Base-by-base conservation (phyloP, 2,329 filamentous ascomycete genomes). In the Mollisia scopiformis region DNA sequence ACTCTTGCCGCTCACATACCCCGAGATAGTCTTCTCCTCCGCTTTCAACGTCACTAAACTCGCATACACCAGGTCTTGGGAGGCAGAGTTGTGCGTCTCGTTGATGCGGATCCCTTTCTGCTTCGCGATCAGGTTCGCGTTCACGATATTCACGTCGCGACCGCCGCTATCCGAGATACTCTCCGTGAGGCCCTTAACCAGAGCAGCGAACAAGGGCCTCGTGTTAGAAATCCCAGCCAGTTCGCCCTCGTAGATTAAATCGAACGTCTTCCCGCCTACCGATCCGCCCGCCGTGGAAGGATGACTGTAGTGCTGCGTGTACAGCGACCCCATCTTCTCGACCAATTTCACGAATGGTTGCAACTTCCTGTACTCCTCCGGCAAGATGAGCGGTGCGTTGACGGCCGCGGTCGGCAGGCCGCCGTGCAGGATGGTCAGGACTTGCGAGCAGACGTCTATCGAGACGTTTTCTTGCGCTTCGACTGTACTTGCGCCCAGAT, bases 401-500 rank as follows among this genome's bases (percentile, higher is more conserved):
- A 94, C 91, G 5, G 91, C 90, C 21, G 84, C 86, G 1, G 89
- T 90, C 0, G 91, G 91, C 1, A 93, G 80, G 0, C 89, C 88
- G 2, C 91, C 91, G 0, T 81, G 80, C 2, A 95, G 79, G 43
- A 94, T 91, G 60, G 88, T 84, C 0, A 90, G 81, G 13, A 93
- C 89, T 75, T 95, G 91, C 33, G 88, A 88, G 74, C 91, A 94
- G 8, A 94, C 91, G 68, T 94, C 91, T 64, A 93, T 84, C 1
- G 88, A 91, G 3, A 93, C 91, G 63, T 93, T 93, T 71, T 94
- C 90, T 73, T 95, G 91, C 0, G 91, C 91, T 79, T 95, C 91
- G 33, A 90, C 83, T 0, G 91, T 95, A 0, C 88, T 91, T 0
- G 91, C 91, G 7, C 91, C 91, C 0, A 95, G 80, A 73, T 95